Evolutionary conservation across 257 asterid genomes (phyloP).

Genomic region (Nicotiana attenuata): DNA sequence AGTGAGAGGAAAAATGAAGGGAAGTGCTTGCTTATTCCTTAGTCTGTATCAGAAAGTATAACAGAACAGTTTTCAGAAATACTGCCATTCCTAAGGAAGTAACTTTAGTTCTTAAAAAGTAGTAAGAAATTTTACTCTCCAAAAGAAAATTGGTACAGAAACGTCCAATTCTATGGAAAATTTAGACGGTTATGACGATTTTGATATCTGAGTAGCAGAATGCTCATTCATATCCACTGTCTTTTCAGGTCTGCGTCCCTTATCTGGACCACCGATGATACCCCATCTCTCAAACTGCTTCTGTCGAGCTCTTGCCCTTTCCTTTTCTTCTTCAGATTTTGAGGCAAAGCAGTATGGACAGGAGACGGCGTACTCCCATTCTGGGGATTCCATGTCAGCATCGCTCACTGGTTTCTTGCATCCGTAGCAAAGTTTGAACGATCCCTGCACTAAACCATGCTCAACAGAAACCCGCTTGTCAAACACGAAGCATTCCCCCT

Average conservation of each 20-base stretch:
- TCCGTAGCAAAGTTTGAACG: slow-evolving; percentile 86
- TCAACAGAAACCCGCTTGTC: slow-evolving; percentile 95
- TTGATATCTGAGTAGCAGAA: slow-evolving; percentile 29
- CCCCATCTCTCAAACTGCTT: slow-evolving; percentile 86
- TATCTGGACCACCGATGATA: slow-evolving; percentile 90
- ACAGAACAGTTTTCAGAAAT: not conserved
- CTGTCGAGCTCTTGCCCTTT: slow-evolving; percentile 89
- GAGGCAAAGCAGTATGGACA: slow-evolving; percentile 84
- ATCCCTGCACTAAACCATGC: slow-evolving; percentile 82
- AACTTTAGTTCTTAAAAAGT: not conserved
- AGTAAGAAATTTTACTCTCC: not conserved
- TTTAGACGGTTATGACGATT: slow-evolving; percentile 17
- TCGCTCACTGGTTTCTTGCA: slow-evolving; percentile 92
- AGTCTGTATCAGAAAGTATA: too few relatives aligned
- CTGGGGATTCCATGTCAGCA: slow-evolving; percentile 84
- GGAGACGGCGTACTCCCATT: slow-evolving; percentile 80
- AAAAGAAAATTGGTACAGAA: not conserved
- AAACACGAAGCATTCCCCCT: slow-evolving; percentile 92
- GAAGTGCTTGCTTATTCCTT: too few relatives aligned
- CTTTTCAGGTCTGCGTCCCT: slow-evolving; percentile 61
- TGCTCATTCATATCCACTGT: slow-evolving; percentile 11
- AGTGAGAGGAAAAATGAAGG: too few relatives aligned
- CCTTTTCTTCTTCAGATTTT: slow-evolving; percentile 92
- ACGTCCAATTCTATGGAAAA: not conserved
- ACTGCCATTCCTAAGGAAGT: not conserved